Conservation (phyloP, 2,329 filamentous ascomycete species). For the Trematosphaeria pertusa region DNA sequence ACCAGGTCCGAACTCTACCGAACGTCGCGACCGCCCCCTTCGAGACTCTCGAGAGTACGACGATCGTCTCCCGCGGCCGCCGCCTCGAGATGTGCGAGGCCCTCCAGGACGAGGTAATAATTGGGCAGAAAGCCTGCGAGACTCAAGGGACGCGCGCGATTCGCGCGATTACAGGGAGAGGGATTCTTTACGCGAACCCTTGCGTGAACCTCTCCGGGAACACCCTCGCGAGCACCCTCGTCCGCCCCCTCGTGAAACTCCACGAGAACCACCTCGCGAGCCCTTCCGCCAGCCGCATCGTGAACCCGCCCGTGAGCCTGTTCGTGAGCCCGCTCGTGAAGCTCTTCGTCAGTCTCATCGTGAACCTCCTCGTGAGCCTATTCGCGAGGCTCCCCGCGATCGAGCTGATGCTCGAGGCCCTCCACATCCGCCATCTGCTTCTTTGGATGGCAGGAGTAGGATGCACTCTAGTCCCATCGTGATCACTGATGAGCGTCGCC, state of each 20-base stretch:
- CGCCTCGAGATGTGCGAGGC: slow-evolving; percentile 39
- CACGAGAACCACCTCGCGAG: no score
- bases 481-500: slow-evolving; percentile 36
- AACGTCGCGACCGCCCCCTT: slow-evolving; percentile 41
- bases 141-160: slow-evolving; percentile 38
- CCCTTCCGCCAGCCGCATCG: no score
- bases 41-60: slow-evolving; percentile 46
- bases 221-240: background rate
- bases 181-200: slow-evolving; percentile 26
- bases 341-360: no score
- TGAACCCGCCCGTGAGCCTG: no score
- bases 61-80: slow-evolving; percentile 43
- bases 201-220: background rate
- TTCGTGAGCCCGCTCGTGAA: no score
- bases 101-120: slow-evolving; percentile 28
- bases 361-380: no score
- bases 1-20: slow-evolving; percentile 20
- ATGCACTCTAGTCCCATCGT: slow-evolving; percentile 30
- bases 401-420: slow-evolving; percentile 40
- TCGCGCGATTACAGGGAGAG: slow-evolving; percentile 24
- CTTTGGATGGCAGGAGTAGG: slow-evolving; percentile 25
- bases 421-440: slow-evolving; percentile 21
- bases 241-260: no score
- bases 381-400: no score
- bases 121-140: slow-evolving; percentile 34